Conservation (phyloP, 352 stramenopile genomes). For the Phytophthora melonis region DNA sequence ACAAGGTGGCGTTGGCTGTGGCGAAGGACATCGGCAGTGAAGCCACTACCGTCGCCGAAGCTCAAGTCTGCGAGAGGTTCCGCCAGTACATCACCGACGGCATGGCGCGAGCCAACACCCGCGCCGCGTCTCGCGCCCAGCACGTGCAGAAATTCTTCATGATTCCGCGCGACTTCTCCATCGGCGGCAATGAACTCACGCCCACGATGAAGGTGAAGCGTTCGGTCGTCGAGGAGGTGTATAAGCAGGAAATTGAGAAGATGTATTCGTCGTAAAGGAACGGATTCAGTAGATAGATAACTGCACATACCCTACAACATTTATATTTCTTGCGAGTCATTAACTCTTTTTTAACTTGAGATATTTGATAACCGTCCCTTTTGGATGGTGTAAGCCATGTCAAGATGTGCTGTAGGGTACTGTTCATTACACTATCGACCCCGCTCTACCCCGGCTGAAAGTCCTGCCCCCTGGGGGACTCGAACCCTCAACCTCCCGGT, state of each 20-base stretch:
- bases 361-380: no score
- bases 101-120: constrained; percentile 65
- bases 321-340: not conserved
- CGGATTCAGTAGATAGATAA: no score
- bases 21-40: constrained; percentile 62
- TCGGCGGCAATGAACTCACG: constrained; percentile 89
- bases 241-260: constrained; percentile 83
- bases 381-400: no score
- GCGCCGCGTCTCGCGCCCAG: constrained; percentile 56
- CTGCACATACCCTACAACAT: no score
- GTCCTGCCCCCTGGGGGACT: no score
- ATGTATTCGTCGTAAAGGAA: constrained; percentile 47
- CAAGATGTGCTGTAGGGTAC: no score
- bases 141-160: constrained; percentile 83
- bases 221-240: constrained; percentile 85
- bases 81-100: constrained; percentile 76
- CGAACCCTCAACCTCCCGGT: no score
- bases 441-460: no score
- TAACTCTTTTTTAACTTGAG: no score
- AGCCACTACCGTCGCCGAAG: constrained; percentile 77
- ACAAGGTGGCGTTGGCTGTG: constrained; percentile 65
- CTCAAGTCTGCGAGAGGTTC: constrained; percentile 67
- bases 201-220: constrained; percentile 95
- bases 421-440: no score
- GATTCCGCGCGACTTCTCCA: constrained; percentile 76